Evolutionary conservation across 1,284 basidiomycete species (phyloP).

Genomic region (Trichosporon faecale): DNA sequence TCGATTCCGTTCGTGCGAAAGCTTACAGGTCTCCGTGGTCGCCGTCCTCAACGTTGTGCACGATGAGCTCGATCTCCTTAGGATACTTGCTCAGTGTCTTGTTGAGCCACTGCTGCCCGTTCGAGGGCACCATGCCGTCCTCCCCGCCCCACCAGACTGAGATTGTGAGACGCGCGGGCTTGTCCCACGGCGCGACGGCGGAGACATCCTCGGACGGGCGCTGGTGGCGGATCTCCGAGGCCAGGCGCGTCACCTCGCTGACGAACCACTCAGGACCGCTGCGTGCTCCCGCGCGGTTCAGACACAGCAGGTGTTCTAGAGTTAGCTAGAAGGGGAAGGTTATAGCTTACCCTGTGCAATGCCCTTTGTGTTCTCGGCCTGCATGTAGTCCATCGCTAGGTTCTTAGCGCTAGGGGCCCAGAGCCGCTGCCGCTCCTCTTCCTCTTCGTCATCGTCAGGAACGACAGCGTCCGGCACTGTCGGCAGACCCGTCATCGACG

Average conservation of each 20-base stretch:
- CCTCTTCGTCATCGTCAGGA: slow-evolving; percentile 11
- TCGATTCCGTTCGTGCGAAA: too few relatives aligned
- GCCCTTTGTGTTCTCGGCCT: slow-evolving; percentile 42
- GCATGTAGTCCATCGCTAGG: slow-evolving; percentile 37
- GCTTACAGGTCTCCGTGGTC: slow-evolving; percentile 24
- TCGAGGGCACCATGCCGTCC: slow-evolving; percentile 29
- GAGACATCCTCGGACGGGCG: not conserved
- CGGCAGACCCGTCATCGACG: slow-evolving; percentile 7
- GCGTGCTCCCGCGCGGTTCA: slow-evolving; percentile 40
- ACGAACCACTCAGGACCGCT: slow-evolving; percentile 45
- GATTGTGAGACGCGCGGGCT: slow-evolving; percentile 8
- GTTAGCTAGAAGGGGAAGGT: not conserved
- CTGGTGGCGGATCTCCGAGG: slow-evolving; percentile 13
- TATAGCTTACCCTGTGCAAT: slow-evolving; percentile 39
- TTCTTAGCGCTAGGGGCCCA: slow-evolving; percentile 30
- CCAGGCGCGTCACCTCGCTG: slow-evolving; percentile 28
- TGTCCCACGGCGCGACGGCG: not conserved
- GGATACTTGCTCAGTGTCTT: slow-evolving; percentile 21
- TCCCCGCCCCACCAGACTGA: slow-evolving; percentile 28
- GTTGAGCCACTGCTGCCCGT: slow-evolving; percentile 28
- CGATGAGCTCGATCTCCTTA: slow-evolving; percentile 14
- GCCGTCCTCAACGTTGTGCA: slow-evolving; percentile 26
- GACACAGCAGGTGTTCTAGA: slow-evolving; percentile 46
- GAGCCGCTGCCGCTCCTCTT: slow-evolving; percentile 13
- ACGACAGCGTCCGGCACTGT: not conserved